phyloP scores from a whole-genome alignment of 2,329 filamentous ascomycete species.

The Ceratocystis eucalypticola region DNA sequence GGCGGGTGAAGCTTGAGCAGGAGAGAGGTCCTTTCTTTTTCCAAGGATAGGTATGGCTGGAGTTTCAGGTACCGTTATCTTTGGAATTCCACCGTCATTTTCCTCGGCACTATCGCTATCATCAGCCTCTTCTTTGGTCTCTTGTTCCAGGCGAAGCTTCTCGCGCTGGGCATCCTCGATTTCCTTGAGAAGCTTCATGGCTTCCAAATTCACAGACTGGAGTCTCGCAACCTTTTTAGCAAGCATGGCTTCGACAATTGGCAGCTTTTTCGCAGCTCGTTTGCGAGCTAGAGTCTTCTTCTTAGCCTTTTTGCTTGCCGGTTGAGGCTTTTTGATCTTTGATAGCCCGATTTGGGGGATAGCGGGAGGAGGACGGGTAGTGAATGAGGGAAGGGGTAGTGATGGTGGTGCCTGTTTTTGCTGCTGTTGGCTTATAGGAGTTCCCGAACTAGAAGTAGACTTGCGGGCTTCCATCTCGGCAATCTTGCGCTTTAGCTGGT shows the following conservation, averaged over 20 bases:
- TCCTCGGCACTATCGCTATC: neutral
- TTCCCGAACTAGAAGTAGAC: constrained; percentile 21
- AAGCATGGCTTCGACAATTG: constrained; percentile 26
- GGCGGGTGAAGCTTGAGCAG: neutral
- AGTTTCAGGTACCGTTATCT: neutral
- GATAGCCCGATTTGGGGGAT: neutral
- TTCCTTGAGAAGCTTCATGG: constrained; percentile 15
- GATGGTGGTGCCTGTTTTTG: neutral
- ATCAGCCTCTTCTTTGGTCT: neutral
- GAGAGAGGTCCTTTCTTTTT: neutral
- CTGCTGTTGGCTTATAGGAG: neutral
- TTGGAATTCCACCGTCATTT: neutral
- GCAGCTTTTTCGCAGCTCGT: constrained; percentile 24
- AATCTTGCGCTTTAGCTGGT: constrained; percentile 46
- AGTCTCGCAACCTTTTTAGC: constrained; percentile 21
- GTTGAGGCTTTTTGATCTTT: neutral
- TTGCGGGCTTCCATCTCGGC: constrained; percentile 45
- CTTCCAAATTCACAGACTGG: constrained; percentile 13
- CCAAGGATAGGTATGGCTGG: neutral
- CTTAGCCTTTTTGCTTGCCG: neutral
- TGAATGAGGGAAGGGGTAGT: neutral
- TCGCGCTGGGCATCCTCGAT: constrained; percentile 13
- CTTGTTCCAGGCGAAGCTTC: constrained; percentile 8
- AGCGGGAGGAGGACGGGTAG: neutral
- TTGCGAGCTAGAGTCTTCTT: neutral